Base-by-base conservation (phyloP, 768 basidiomycete species). In the Hysterangium stoloniferum region DNA sequence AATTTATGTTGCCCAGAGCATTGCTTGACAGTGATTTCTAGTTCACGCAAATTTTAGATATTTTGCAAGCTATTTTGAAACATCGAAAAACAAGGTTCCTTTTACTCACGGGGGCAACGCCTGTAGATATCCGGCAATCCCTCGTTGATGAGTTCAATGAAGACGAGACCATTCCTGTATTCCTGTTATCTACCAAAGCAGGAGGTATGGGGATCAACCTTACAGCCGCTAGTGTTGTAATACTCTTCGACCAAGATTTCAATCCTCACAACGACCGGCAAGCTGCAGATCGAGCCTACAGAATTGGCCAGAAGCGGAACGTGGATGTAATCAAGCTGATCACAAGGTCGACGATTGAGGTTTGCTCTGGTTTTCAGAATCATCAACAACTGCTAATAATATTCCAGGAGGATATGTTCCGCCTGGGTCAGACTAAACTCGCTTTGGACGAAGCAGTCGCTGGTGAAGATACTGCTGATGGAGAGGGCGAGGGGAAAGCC, bases 201-300 rank as follows among this genome's bases (percentile, higher is more conserved):
- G 93, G 89, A 17, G 89, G 86, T 7, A 91, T 92, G 88, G 94
- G 95, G 4, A 94, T 99, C 63, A 99, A 99, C 64, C 66, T 99
- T 57, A 95, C 90, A 1, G 92, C 93, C 2, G 94, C 95, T 1
- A 93, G 88, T 38, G 92, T 93, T 33, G 95, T 99, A 35, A 86
- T 98, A 60, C 86, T 93, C 86, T 96, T 93, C 62, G 95, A 99
- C 63, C 93, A 95, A 62, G 95, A 98, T 64, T 99, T 97, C 68
- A 98, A 98, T 64, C 89, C 89, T 3, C 89, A 92, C 68, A 99
- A 99, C 64, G 96, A 98, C 67, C 81, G 86, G 54, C 96, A 99
- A 68, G 96, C 96, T 1, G 92, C 95, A 53, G 96, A 99, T 66
- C 82, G 96, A 29, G 93, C 93, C 22, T 98, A 97, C 66, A 86